Evolutionary conservation across 371 early-diverging fungal genomes (phyloP), one percentile per base, ranked within the genome.

Genomic region (Umbelopsis sp.): DNA sequence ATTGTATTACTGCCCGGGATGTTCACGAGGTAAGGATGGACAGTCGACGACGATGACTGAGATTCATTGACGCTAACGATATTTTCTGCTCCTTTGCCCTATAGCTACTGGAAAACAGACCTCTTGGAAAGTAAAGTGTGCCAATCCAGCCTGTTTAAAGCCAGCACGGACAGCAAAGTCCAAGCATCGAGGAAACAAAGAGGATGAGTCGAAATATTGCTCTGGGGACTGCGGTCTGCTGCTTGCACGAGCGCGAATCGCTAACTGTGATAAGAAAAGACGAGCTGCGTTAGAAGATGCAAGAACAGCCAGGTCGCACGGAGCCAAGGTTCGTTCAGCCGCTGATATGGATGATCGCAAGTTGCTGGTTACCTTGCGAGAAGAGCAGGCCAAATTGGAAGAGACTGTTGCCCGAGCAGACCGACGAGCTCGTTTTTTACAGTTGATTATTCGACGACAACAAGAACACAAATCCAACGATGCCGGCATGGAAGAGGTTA

Each of bases 1-100:
- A 67, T 76, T 81, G 57, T 87, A 86, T 63, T 88, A 82, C 67
- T 89, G 89, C 68, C 74, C 72, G 44, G 76, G 73, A 3, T 89
- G 88, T 66, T 71, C 82, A 68, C 77, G 82, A 67, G 78, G 80
- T 72, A 72, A 71, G 65, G 46, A 35, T 7, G 1, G 14, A 14
- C 57, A 22, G 22, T 22, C 22, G 32, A 48, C 37, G 6, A 51
- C 9, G 24, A 7, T 32, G 29, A 4, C 1, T 10, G 45, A 41
- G 25, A 11, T 50, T 8, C 11, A 11, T n/a, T 53, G 41, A 7
- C 1, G 41, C 41, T 41, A 41, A 24, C 44, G 25, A 44, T 32
- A 64, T 46, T 11, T 35, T 25, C 5, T 67, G 46, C 9, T 48
- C 52, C 66, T 3, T 46, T 62, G 20, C 62, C 22, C 22, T 22